Evolutionary conservation across 2,329 filamentous ascomycete genomes (phyloP).

Genomic region (Fusarium penzigii): DNA sequence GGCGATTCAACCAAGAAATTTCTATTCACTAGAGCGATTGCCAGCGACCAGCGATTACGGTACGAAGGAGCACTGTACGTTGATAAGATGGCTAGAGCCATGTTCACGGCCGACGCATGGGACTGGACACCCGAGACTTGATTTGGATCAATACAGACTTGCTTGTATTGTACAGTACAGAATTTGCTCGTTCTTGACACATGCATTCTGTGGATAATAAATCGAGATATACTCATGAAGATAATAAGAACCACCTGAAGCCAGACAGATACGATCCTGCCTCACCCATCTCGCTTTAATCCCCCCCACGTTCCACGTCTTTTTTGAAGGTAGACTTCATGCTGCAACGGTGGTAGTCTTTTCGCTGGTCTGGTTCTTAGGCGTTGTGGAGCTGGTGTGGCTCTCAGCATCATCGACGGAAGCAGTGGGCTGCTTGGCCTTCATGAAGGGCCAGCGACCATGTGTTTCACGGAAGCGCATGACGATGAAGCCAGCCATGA

Average conservation of each 20-base stretch:
- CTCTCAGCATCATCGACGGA: conserved; percentile 28
- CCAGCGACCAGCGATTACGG: conserved; percentile 51
- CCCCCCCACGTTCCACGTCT: not conserved
- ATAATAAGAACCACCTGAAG: conserved; percentile 12
- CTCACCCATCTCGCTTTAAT: too few species aligned
- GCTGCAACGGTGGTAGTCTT: conserved; percentile 27
- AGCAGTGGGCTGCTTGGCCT: conserved; percentile 27
- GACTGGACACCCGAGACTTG: conserved; percentile 57
- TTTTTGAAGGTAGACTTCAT: not conserved
- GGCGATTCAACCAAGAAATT: conserved; percentile 36
- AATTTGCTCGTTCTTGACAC: not conserved
- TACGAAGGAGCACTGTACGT: conserved; percentile 51
- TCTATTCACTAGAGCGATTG: conserved; percentile 51
- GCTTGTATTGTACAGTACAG: conserved; percentile 2
- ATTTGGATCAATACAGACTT: conserved; percentile 16
- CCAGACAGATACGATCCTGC: not conserved
- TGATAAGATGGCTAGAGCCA: conserved; percentile 50
- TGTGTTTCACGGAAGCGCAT: conserved; percentile 68
- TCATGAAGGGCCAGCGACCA: conserved; percentile 50
- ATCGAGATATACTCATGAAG: conserved; percentile 21
- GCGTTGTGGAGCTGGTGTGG: conserved; percentile 21
- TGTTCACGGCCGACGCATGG: conserved; percentile 61
- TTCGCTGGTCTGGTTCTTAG: conserved; percentile 28
- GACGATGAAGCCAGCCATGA: conserved; percentile 68
- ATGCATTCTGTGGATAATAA: conserved; percentile 14